phyloP scores from a whole-genome alignment of 805 yeast species.

The Cyberlindnera americana region DNA sequence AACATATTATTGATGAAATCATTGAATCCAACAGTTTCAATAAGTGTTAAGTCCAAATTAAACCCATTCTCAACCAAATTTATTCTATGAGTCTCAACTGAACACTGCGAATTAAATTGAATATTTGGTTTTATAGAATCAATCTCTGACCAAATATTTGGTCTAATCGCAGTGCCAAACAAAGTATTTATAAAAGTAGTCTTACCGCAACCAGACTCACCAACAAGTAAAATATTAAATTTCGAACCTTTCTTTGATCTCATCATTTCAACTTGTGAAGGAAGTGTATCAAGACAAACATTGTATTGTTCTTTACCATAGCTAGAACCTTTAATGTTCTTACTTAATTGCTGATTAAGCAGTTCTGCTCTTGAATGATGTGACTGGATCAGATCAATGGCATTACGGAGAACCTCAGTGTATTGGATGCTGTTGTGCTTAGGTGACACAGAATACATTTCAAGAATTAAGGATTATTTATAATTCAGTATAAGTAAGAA shows the following conservation, averaged over 20 bases:
- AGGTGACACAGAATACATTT: background rate
- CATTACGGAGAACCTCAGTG: background rate
- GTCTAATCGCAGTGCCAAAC: slow-evolving; percentile 49
- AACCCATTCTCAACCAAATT: slow-evolving; percentile 59
- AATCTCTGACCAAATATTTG: slow-evolving; percentile 39
- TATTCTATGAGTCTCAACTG: slow-evolving; percentile 37
- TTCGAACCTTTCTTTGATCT: slow-evolving; percentile 57
- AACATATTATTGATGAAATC: slow-evolving; percentile 60
- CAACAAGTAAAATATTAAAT: slow-evolving; percentile 81
- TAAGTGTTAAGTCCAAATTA: slow-evolving; percentile 53
- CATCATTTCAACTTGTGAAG: slow-evolving; percentile 29
- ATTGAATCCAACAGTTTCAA: slow-evolving; percentile 81
- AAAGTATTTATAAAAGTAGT: slow-evolving; percentile 78
- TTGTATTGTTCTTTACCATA: slow-evolving; percentile 7
- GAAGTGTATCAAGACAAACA: slow-evolving; percentile 29
- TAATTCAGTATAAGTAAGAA: no score
- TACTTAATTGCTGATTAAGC: background rate
- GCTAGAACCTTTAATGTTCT: background rate
- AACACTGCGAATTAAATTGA: slow-evolving; percentile 34
- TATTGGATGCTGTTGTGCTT: background rate
- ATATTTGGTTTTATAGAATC: slow-evolving; percentile 36
- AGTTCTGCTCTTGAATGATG: background rate
- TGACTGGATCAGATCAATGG: background rate
- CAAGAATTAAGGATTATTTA: background rate
- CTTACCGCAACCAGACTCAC: slow-evolving; percentile 83